Percentiles rank a stretch among this genome's conserved stretches.
phyloP scores from a whole-genome alignment of 1,139 yeast species.

The Candida dubliniensis region DNA sequence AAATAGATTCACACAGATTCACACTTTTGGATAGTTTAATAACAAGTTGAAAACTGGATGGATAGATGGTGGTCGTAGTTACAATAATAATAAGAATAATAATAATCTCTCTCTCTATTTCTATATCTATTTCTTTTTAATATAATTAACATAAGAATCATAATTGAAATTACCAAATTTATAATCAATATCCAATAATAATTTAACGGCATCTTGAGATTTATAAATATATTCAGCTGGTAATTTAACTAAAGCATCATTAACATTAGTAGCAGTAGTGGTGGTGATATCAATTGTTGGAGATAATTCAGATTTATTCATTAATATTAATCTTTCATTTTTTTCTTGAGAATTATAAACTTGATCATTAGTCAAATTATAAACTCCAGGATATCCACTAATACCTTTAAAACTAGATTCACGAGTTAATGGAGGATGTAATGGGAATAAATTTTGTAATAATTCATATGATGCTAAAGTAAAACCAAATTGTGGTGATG shows the following conservation, averaged over 20 bases:
- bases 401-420: conserved; percentile 48
- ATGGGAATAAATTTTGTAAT: conserved; percentile 52
- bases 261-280: conserved; percentile 25
- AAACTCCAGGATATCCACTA: conserved; percentile 50
- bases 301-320: conserved; percentile 34
- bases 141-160: conserved; percentile 50
- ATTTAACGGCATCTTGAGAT: conserved; percentile 61
- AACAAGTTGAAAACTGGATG: too few relatives aligned
- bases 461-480: conserved; percentile 95
- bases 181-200: conserved; percentile 62
- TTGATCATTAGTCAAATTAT: conserved; percentile 49
- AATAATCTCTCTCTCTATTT: background rate
- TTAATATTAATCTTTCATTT: conserved; percentile 38
- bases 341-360: conserved; percentile 39
- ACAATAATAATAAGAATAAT: too few relatives aligned
- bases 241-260: conserved; percentile 41
- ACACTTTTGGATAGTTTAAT: too few relatives aligned
- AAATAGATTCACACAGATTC: too few relatives aligned
- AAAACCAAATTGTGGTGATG: conserved; percentile 97
- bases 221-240: conserved; percentile 57
- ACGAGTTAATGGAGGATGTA: conserved; percentile 46
- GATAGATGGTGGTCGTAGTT: too few relatives aligned
- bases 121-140: conserved; percentile 26
- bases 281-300: conserved; percentile 7
- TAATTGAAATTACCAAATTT: conserved; percentile 59